A percentile compares a stretch with the other conserved stretches of the same genome.
These are phyloP conservation scores for Porogramme epimiltina DNA, from an alignment of 1,284 basidiomycete genomes.

Conservation along the genomic window DNA sequence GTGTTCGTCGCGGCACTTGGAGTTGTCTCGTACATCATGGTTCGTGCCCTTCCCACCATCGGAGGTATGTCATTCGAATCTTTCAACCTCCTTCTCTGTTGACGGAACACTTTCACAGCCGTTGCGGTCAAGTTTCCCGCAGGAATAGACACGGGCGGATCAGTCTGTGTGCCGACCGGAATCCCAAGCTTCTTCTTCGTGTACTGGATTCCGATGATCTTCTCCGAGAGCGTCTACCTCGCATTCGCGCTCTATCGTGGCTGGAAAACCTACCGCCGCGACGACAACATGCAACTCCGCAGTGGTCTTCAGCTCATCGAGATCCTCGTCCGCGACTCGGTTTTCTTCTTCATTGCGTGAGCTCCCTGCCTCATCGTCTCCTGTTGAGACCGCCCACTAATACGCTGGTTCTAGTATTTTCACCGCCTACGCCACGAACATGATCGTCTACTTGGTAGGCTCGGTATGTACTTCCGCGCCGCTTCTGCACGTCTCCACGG, in stretches of 20 bases:
- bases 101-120: background rate
- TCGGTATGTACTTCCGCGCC: slow-evolving; percentile 35
- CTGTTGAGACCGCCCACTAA: background rate
- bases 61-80: slow-evolving; percentile 35
- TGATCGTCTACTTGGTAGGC: slow-evolving; percentile 53
- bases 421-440: slow-evolving; percentile 54
- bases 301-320: slow-evolving; percentile 46
- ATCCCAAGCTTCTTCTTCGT: slow-evolving; percentile 47
- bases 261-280: slow-evolving; percentile 40
- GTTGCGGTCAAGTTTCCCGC: slow-evolving; percentile 23
- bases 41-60: slow-evolving; percentile 35
- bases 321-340: slow-evolving; percentile 55
- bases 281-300: slow-evolving; percentile 33
- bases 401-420: slow-evolving; percentile 43
- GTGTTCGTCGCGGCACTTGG: slow-evolving; percentile 43
- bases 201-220: slow-evolving; percentile 62
- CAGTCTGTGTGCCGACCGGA: slow-evolving; percentile 43
- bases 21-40: slow-evolving; percentile 49
- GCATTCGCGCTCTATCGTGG: slow-evolving; percentile 49
- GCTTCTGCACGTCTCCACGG: too few species aligned
- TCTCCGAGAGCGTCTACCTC: slow-evolving; percentile 54
- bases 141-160: slow-evolving; percentile 20
- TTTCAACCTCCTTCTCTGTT: background rate
- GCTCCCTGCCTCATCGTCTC: slow-evolving; percentile 15
- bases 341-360: slow-evolving; percentile 58